Evolutionary conservation across 2,329 filamentous ascomycete genomes (phyloP).

Genomic region (Pezicula radicicola): DNA sequence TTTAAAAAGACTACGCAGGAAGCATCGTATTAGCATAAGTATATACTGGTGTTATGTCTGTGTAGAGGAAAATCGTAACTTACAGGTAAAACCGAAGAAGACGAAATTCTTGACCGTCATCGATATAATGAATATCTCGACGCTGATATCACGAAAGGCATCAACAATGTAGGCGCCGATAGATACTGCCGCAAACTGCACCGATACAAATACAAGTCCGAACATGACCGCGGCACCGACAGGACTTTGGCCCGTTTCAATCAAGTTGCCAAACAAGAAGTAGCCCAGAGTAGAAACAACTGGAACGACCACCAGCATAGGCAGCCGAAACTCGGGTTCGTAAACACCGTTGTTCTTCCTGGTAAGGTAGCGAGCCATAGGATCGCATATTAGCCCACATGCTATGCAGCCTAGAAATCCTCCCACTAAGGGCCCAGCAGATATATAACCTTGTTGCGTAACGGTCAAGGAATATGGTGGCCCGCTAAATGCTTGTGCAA

Average conservation of each 20-base stretch:
- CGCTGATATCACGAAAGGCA: slow-evolving; percentile 33
- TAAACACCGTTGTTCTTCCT: slow-evolving; percentile 1
- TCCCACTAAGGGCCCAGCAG: slow-evolving; percentile 34
- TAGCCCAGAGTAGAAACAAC: slow-evolving; percentile 29
- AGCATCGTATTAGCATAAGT: too few species aligned
- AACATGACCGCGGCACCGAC: not conserved
- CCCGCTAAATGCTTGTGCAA: slow-evolving; percentile 42
- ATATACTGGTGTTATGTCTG: too few species aligned
- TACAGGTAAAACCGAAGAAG: slow-evolving; percentile 32
- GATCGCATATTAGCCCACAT: not conserved
- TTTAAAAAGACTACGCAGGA: not conserved
- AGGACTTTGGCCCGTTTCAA: not conserved
- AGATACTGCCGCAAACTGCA: not conserved
- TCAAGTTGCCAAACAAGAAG: not conserved
- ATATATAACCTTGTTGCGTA: slow-evolving; percentile 38
- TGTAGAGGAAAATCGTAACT: too few species aligned
- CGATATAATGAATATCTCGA: slow-evolving; percentile 38
- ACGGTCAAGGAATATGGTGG: slow-evolving; percentile 40
- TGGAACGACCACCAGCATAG: slow-evolving; percentile 24
- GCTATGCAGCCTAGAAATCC: slow-evolving; percentile 23
- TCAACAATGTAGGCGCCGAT: slow-evolving; percentile 18
- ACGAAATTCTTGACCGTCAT: slow-evolving; percentile 42
- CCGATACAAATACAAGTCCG: not conserved
- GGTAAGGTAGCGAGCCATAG: not conserved
- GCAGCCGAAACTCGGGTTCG: slow-evolving; percentile 2